These are phyloP conservation scores for Penicillium sp. DNA, from an alignment of 2,329 filamentous ascomycete genomes.

Conservation along the genomic window DNA sequence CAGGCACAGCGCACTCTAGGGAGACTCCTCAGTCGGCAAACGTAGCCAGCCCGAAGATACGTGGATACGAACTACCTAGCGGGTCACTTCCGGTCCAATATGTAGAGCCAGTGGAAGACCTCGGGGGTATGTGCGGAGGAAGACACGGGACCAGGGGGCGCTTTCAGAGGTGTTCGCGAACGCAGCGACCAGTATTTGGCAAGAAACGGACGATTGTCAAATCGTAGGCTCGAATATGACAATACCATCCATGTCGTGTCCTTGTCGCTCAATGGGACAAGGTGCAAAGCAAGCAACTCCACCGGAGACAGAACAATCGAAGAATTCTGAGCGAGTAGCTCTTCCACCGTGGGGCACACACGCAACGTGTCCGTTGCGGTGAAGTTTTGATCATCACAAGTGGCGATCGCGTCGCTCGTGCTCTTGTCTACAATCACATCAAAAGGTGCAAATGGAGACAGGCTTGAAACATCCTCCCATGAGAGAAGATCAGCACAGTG, in stretches of 20 bases:
- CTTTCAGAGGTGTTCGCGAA: conserved; percentile 34
- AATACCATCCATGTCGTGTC: conserved; percentile 35
- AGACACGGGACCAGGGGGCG: conserved; percentile 33
- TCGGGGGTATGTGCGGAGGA: conserved; percentile 34
- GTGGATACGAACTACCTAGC: too few species aligned
- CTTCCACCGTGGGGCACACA: conserved; percentile 27
- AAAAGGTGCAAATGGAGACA: conserved; percentile 32
- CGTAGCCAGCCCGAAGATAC: not conserved
- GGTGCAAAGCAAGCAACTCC: conserved; percentile 38
- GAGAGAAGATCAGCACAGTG: conserved; percentile 32
- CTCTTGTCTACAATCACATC: conserved; percentile 41
- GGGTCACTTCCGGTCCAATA: conserved; percentile 30
- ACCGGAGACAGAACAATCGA: conserved; percentile 32
- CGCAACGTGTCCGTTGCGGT: conserved; percentile 3
- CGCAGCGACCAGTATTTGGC: conserved; percentile 31
- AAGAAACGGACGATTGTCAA: conserved; percentile 31
- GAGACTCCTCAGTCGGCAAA: not conserved
- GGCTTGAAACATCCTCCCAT: conserved; percentile 32
- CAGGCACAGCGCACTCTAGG: not conserved
- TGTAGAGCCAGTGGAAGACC: conserved; percentile 42
- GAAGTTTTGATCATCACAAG: conserved; percentile 24
- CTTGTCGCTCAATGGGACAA: conserved; percentile 31
- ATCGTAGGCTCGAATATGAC: conserved; percentile 39
- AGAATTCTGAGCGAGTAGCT: conserved; percentile 14
- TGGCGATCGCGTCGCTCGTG: conserved; percentile 42